These are phyloP conservation scores for Ambrosia artemisiifolia DNA, from an alignment of 129 eudicot species.

Conservation along the genomic window DNA sequence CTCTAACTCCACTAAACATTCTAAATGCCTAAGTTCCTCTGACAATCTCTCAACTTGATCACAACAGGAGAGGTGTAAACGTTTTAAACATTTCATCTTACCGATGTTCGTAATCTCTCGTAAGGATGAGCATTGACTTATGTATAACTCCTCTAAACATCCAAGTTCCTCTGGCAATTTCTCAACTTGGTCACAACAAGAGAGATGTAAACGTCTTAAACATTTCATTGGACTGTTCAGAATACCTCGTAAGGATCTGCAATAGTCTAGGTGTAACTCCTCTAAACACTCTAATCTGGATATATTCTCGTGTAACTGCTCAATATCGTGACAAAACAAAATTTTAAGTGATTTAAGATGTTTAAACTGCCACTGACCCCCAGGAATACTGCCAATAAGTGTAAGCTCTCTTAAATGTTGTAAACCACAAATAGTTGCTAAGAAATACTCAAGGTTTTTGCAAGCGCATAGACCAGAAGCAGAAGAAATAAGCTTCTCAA, in stretches of 20 bases:
- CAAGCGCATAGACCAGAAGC: background rate
- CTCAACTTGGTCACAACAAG: background rate
- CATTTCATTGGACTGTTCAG: too few species aligned
- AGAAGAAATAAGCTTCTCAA: background rate
- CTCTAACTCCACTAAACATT: background rate
- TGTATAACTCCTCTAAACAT: background rate
- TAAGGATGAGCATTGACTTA: background rate
- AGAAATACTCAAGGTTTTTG: too few species aligned
- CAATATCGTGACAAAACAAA: background rate
- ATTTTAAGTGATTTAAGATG: background rate
- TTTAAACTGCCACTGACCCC: background rate
- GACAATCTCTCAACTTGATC: background rate
- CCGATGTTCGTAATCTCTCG: background rate
- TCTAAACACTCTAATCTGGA: too few species aligned
- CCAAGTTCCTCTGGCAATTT: slow-evolving; percentile 9
- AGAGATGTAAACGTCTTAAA: too few species aligned
- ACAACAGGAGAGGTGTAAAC: background rate
- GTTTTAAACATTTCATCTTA: background rate
- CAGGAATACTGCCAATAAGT: background rate
- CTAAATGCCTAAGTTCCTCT: slow-evolving; percentile 1
- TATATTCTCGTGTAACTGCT: too few species aligned
- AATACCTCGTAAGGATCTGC: too few species aligned
- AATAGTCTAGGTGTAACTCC: too few species aligned
- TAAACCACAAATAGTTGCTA: too few species aligned
- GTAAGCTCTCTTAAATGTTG: background rate